Conservation (phyloP, 1,284 basidiomycete genomes). For the Cryptococcus floricola region DNA sequence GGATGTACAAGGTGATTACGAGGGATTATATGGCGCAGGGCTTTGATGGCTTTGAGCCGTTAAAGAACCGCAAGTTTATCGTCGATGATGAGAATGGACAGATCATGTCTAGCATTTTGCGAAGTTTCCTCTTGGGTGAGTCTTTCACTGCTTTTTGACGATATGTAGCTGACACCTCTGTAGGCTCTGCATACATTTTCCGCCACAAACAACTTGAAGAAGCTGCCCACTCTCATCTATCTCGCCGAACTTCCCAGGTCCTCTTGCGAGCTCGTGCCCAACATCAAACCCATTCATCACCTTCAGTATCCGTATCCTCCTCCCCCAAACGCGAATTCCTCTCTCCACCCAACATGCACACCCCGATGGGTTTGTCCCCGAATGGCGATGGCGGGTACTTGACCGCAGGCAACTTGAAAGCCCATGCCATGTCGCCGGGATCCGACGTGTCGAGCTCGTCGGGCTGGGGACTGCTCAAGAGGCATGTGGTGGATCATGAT, state of each 20-base stretch:
- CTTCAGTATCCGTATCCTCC: conserved; percentile 16
- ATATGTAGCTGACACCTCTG: not conserved
- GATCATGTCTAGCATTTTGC: conserved; percentile 73
- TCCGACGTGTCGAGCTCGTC: conserved; percentile 6
- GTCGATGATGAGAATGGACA: conserved; percentile 82
- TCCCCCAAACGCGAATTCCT: conserved; percentile 18
- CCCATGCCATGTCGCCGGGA: not conserved
- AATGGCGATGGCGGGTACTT: no score
- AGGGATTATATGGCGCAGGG: conserved; percentile 49
- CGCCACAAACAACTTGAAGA: conserved; percentile 45
- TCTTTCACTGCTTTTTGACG: not conserved
- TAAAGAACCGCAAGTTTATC: conserved; percentile 66
- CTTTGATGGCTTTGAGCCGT: conserved; percentile 72
- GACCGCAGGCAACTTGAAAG: not conserved
- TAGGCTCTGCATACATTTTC: conserved; percentile 48
- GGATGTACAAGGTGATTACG: conserved; percentile 63
- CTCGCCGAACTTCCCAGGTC: conserved; percentile 33
- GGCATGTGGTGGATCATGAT: conserved; percentile 52
- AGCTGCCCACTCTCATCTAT: conserved; percentile 37
- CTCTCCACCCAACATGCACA: not conserved
- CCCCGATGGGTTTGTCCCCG: no score
- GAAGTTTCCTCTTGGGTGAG: conserved; percentile 79
- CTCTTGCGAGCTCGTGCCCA: conserved; percentile 25
- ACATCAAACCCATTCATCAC: conserved; percentile 17
- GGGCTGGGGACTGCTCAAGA: conserved; percentile 44